phyloP scores from a whole-genome alignment of 192 early-diverging fungal species.

The Linderina pennispora region DNA sequence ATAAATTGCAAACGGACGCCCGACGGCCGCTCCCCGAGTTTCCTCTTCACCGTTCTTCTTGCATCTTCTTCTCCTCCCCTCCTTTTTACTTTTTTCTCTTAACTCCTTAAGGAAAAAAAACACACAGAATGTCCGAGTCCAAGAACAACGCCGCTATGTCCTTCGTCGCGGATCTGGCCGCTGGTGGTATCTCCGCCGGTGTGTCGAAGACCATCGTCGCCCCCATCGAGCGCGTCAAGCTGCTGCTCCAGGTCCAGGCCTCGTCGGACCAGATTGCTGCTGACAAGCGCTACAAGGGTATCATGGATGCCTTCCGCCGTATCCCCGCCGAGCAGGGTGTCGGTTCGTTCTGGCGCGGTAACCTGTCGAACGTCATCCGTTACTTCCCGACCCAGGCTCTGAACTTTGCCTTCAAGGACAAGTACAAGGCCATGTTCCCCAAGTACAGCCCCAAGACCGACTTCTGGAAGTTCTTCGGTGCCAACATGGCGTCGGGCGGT shows the following conservation, averaged over 20 bases:
- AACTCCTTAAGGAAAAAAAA: neutral
- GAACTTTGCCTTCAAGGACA: constrained; percentile 90
- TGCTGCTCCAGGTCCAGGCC: constrained; percentile 79
- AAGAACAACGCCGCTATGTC: neutral
- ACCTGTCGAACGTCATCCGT: constrained; percentile 81
- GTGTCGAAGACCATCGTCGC: constrained; percentile 89
- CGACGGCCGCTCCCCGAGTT: neutral
- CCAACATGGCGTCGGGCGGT: constrained; percentile 85
- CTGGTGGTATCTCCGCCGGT: constrained; percentile 72
- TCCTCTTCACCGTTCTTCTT: neutral
- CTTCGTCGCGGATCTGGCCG: neutral
- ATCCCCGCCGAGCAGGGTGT: constrained; percentile 70
- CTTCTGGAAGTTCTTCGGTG: constrained; percentile 69
- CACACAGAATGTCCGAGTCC: neutral
- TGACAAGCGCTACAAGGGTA: constrained; percentile 66
- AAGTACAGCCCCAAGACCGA: constrained; percentile 56
- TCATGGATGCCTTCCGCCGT: constrained; percentile 78
- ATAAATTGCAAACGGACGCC: neutral
- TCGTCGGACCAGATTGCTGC: constrained; percentile 9
- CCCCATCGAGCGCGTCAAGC: constrained; percentile 88
- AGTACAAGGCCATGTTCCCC: constrained; percentile 82
- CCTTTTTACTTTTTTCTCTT: neutral
- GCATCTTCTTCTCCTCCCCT: neutral
- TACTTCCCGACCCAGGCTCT: constrained; percentile 93
- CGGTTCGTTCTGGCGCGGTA: constrained; percentile 65